Evolutionary conservation across 2,329 filamentous ascomycete genomes (phyloP).

Genomic region (Davidsoniella australis): DNA sequence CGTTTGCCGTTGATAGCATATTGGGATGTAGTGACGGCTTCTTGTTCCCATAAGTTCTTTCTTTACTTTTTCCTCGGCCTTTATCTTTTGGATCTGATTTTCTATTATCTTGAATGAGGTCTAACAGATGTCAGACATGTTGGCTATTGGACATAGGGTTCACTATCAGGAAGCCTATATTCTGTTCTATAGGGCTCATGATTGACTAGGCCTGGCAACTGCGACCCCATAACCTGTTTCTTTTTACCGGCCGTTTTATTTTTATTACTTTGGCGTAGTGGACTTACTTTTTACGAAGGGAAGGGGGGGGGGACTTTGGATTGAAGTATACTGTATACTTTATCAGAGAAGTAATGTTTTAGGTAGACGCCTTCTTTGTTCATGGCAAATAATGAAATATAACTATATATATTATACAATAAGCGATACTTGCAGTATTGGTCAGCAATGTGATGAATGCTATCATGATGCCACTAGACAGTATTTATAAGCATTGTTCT

Average conservation of each 20-base stretch:
- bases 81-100: too few relatives aligned
- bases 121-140: too few relatives aligned
- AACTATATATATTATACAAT: conserved; percentile 1
- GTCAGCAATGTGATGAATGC: too few relatives aligned
- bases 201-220: neutral
- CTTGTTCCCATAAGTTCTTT: neutral
- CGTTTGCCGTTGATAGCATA: neutral
- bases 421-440: neutral
- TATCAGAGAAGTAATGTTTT: conserved; percentile 5
- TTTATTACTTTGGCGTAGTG: neutral
- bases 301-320: neutral
- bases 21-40: neutral
- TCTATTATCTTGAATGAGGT: too few relatives aligned
- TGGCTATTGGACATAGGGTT: neutral
- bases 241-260: neutral
- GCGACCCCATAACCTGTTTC: neutral
- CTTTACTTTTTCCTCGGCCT: too few relatives aligned
- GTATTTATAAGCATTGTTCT: too few relatives aligned
- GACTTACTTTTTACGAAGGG: neutral
- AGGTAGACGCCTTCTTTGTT: conserved; percentile 9
- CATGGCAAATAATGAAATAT: conserved; percentile 9
- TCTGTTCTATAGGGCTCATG: neutral
- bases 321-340: neutral
- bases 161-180: neutral
- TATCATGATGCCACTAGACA: too few relatives aligned